Percentiles rank a stretch among this genome's conserved stretches.
These are phyloP conservation scores for Dipteronia dyeriana DNA, from an alignment of 345 rosid species.

Conservation along the genomic window DNA sequence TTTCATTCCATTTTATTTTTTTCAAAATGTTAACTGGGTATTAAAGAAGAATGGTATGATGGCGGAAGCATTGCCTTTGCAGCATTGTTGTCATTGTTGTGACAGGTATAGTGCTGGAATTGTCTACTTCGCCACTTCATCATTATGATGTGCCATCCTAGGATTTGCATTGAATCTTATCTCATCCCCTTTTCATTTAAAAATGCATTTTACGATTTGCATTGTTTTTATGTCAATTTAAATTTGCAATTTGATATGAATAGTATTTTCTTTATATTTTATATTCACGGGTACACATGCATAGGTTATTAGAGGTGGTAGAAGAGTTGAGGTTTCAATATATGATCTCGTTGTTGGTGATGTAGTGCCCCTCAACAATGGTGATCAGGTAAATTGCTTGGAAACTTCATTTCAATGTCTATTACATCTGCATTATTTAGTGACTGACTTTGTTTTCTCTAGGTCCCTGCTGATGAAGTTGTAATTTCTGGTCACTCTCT, in stretches of 20 bases:
- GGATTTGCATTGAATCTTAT: not conserved
- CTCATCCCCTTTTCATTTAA: not conserved
- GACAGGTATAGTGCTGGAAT: slow-evolving; percentile 57
- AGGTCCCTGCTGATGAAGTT: slow-evolving; percentile 99
- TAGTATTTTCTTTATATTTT: slow-evolving; percentile 12
- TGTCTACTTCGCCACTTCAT: not conserved
- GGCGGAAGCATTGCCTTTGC: slow-evolving; percentile 98
- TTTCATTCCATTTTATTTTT: no score
- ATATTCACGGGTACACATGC: slow-evolving; percentile 13
- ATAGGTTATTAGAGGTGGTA: slow-evolving; percentile 85
- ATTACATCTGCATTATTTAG: slow-evolving; percentile 4
- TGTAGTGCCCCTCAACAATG: slow-evolving; percentile 87
- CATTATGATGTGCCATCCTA: not conserved
- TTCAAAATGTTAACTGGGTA: slow-evolving; percentile 50
- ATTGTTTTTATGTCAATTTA: not conserved
- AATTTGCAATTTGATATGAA: not conserved
- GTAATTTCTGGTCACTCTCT: slow-evolving; percentile 80
- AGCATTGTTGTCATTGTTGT: slow-evolving; percentile 85
- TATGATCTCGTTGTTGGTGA: slow-evolving; percentile 97
- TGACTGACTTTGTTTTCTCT: not conserved
- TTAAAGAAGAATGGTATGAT: slow-evolving; percentile 92
- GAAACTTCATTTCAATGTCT: not conserved
- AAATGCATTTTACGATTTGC: not conserved
- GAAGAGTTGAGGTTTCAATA: slow-evolving; percentile 78
- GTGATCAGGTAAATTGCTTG: slow-evolving; percentile 74